phyloP scores from a whole-genome alignment of 345 rosid species.

The Hibiscus syriacus region DNA sequence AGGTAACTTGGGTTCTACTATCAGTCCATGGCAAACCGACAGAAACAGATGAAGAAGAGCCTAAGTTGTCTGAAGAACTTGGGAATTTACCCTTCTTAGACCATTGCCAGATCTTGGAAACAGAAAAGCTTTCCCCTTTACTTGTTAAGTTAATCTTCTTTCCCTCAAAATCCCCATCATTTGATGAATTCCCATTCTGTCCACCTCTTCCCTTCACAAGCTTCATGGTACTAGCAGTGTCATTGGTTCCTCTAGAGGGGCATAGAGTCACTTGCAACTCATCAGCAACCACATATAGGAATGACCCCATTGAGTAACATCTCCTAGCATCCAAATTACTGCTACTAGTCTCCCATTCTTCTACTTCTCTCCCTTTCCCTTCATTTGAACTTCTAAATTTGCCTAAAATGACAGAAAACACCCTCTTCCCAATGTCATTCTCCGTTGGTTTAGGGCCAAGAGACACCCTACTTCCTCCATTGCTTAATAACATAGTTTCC shows the following conservation, averaged over 20 bases:
- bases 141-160: conserved; percentile 63
- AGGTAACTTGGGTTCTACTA: conserved; percentile 25
- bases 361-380: no score
- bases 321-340: no score
- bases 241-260: conserved; percentile 25
- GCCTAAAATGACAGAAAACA: conserved; percentile 77
- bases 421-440: conserved; percentile 55
- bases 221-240: conserved; percentile 23
- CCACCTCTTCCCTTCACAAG: no score
- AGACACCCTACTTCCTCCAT: conserved; percentile 27
- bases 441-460: conserved; percentile 39
- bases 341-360: no score
- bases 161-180: conserved; percentile 51
- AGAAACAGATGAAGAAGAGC: conserved; percentile 19
- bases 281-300: conserved; percentile 65
- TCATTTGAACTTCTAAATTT: conserved; percentile 66
- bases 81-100: conserved; percentile 54
- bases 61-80: conserved; percentile 32
- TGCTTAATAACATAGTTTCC: conserved; percentile 33
- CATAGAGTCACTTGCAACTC: conserved; percentile 51
- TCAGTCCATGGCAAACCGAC: conserved; percentile 31
- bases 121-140: no score
- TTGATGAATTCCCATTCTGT: conserved; percentile 33
- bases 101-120: conserved; percentile 94
- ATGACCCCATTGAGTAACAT: conserved; percentile 50